Evolutionary conservation across 2,329 filamentous ascomycete genomes (phyloP).

Genomic region (Lachnellula arida): DNA sequence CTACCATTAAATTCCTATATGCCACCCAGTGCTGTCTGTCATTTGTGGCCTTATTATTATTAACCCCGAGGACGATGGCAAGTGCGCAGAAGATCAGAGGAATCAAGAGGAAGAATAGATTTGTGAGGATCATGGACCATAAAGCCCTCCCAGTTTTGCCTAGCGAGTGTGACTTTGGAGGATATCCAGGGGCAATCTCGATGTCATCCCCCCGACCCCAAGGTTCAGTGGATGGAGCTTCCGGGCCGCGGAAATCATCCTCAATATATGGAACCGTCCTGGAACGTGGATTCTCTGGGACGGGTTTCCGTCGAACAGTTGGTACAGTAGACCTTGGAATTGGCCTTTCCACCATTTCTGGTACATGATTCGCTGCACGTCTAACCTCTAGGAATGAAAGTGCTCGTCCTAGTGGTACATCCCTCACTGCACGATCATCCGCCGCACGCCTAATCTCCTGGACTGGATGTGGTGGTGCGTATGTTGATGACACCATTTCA

Average conservation of each 20-base stretch:
- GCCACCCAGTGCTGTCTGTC: conserved; percentile 1
- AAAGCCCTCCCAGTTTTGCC: not conserved
- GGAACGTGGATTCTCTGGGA: not conserved
- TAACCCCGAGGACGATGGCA: conserved; percentile 1
- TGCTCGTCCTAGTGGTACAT: not conserved
- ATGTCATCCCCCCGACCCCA: conserved; percentile 3
- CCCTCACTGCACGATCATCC: not conserved
- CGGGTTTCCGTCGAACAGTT: not conserved
- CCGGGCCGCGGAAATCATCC: not conserved
- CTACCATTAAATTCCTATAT: conserved; percentile 5
- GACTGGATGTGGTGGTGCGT: not conserved
- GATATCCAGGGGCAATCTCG: conserved; percentile 1
- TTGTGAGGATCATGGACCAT: conserved; percentile 1
- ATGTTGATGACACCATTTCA: not conserved
- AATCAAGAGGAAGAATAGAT: not conserved
- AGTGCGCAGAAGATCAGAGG: conserved; percentile 5
- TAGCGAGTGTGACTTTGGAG: not conserved
- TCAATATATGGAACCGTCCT: not conserved
- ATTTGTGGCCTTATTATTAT: conserved; percentile 5
- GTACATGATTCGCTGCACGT: not conserved
- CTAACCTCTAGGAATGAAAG: not conserved
- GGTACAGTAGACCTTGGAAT: not conserved
- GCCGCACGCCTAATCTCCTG: not conserved
- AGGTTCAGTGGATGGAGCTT: not conserved
- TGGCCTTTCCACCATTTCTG: not conserved